phyloP scores from a whole-genome alignment of 2,329 filamentous ascomycete genomes.

The Xylariaceae sp. region DNA sequence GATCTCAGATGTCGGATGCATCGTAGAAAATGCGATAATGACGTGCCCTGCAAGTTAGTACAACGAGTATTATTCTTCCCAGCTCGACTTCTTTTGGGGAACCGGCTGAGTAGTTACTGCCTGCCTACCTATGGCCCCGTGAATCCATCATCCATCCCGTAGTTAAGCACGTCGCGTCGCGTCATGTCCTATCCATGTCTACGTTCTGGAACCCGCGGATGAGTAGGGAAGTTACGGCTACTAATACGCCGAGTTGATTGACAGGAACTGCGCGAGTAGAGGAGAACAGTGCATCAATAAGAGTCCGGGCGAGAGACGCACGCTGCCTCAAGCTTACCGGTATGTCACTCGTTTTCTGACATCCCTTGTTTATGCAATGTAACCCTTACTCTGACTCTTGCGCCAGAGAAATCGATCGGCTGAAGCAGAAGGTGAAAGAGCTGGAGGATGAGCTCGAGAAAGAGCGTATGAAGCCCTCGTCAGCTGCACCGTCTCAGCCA shows the following conservation, averaged over 20 bases:
- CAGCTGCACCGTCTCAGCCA: not conserved
- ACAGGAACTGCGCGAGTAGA: conserved; percentile 34
- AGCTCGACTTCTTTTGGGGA: not conserved
- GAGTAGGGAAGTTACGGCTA: not conserved
- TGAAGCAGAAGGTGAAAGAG: conserved; percentile 32
- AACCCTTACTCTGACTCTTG: conserved; percentile 2
- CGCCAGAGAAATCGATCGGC: conserved; percentile 33
- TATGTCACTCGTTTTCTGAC: conserved; percentile 7
- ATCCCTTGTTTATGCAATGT: not conserved
- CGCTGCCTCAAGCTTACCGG: conserved; percentile 29
- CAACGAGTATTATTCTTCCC: not conserved
- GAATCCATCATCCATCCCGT: too few relatives aligned
- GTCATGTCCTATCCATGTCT: too few relatives aligned
- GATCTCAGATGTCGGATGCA: conserved; percentile 35
- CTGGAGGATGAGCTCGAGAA: conserved; percentile 29
- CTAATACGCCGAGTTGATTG: conserved; percentile 5
- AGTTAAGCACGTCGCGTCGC: too few relatives aligned
- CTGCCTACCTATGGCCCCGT: too few relatives aligned
- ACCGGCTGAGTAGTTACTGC: not conserved
- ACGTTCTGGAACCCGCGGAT: not conserved
- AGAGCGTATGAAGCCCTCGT: conserved; percentile 8
- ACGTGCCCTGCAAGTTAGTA: conserved; percentile 33
- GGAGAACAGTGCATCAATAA: conserved; percentile 35
- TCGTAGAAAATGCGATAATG: conserved; percentile 39
- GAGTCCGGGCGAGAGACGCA: conserved; percentile 30